Percentiles rank a stretch among this genome's conserved stretches.
Conservation (phyloP, 768 basidiomycete genomes). For the Hydnum rufescens region DNA sequence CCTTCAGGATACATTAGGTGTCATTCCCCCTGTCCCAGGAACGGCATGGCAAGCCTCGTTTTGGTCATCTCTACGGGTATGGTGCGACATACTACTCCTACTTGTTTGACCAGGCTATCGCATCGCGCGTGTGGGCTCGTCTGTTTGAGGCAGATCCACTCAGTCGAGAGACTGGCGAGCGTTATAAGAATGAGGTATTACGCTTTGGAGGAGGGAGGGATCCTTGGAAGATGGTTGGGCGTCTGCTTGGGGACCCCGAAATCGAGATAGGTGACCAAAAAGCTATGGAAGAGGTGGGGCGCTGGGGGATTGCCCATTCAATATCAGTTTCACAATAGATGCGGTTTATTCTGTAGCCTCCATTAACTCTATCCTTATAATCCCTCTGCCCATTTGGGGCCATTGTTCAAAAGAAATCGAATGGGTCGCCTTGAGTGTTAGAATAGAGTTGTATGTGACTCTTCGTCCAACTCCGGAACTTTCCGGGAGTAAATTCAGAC, state of each 20-base stretch:
- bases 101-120: slow-evolving; percentile 89
- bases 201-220: slow-evolving; percentile 75
- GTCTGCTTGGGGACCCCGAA: slow-evolving; percentile 40
- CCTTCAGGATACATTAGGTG: slow-evolving; percentile 45
- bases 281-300: slow-evolving; percentile 80
- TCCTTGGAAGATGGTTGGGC: slow-evolving; percentile 83
- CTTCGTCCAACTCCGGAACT: no score
- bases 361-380: no score
- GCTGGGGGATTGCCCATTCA: slow-evolving; percentile 50
- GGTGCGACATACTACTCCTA: slow-evolving; percentile 98
- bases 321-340: not conserved
- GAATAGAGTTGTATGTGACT: no score
- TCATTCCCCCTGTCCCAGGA: slow-evolving; percentile 65
- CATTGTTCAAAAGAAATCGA: no score
- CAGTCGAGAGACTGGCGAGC: slow-evolving; percentile 55
- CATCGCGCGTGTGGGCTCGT: slow-evolving; percentile 69
- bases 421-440: no score
- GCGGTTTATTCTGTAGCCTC: no score
- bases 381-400: no score
- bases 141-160: slow-evolving; percentile 55
- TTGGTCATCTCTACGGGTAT: slow-evolving; percentile 88
- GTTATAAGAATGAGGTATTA: slow-evolving; percentile 56
- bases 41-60: slow-evolving; percentile 93
- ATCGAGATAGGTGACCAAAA: slow-evolving; percentile 52
- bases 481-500: not conserved